Base-by-base conservation (phyloP, 1,284 basidiomycete genomes). In the Cutaneotrichosporon sp. region DNA sequence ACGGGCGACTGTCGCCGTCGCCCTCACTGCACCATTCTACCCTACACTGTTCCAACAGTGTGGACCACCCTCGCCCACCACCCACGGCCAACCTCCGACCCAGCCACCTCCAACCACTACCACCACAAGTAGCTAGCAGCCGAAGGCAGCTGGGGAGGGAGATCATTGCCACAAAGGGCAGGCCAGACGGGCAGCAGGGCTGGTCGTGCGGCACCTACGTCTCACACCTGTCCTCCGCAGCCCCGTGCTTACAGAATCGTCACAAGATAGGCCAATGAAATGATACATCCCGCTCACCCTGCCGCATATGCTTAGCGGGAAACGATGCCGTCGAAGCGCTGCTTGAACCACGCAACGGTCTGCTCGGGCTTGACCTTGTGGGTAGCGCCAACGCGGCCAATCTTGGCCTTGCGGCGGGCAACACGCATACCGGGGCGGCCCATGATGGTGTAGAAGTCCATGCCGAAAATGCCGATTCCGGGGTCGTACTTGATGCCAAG, bases 371-470 rank as follows among this genome's bases (percentile, higher is more conserved):
- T 89, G 72, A 94, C 89, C 70, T 87, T 88, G 86, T 99, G 96
- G 69, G 85, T 81, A 83, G 88, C 90, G 64, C 97, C 96, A 80
- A 99, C 84, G 64, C 90, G 87, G 66, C 91, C 86, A 84, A 86
- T 90, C 84, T 89, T 90, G 82, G 91, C 88, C 86, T 92, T 97
- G 84, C 95, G 87, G 85, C 88, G 88, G 73, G 95, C 88, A 61
- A 99, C 92, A 73, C 96, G 91, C 76, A 86, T 88, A 76, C 96
- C 96, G 64, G 96, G 94, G 76, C 97, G 89, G 74, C 92, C 92
- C 95, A 99, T 97, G 76, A 95, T 90, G 73, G 96, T 91, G 83
- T 90, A 96, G 85, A 97, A 96, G 84, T 97, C 93, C 92, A 95
- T 95, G 74, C 93, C 93, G 80, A 96, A 96, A 82, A 97, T 96